phyloP scores from a whole-genome alignment of 2,329 filamentous ascomycete genomes.

The Didymella keratinophila region DNA sequence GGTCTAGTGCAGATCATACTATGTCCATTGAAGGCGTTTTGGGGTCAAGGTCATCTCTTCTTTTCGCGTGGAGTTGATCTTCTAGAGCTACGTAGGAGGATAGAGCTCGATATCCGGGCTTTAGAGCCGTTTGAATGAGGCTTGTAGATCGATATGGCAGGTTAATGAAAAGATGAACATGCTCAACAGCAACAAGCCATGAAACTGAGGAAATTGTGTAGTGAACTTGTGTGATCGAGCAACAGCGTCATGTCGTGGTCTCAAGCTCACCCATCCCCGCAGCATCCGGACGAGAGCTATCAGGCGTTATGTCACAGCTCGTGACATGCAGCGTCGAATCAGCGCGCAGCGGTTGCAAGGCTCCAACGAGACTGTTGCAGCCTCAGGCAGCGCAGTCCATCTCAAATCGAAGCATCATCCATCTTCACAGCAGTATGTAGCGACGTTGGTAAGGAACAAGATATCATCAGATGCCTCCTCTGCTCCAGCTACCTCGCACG shows the following conservation, averaged over 20 bases:
- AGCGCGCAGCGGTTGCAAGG: not conserved
- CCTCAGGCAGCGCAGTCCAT: not conserved
- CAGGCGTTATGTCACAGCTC: conserved; percentile 5
- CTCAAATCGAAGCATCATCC: conserved; percentile 1
- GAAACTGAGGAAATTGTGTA: not conserved
- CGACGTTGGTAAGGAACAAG: conserved; percentile 72
- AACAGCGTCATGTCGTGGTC: no score
- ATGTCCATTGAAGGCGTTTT: conserved; percentile 32
- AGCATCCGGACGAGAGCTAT: conserved; percentile 3
- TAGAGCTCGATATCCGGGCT: conserved; percentile 23
- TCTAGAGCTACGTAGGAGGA: conserved; percentile 24
- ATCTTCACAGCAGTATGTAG: conserved; percentile 56
- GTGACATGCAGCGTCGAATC: conserved; percentile 4
- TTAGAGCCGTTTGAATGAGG: conserved; percentile 12
- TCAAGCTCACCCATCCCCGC: conserved; percentile 1
- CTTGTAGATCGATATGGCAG: conserved; percentile 20
- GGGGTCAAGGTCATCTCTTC: conserved; percentile 21
- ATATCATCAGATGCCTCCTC: conserved; percentile 66
- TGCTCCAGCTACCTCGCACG: conserved; percentile 71
- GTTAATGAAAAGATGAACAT: conserved; percentile 9
- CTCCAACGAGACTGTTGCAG: not conserved
- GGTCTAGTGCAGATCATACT: conserved; percentile 30
- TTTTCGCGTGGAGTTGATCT: conserved; percentile 24
- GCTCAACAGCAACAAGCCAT: not conserved
- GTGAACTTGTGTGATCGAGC: not conserved